Evolutionary conservation across 805 yeast species (phyloP), one percentile per base, ranked within the genome.

Genomic region (Candida pseudoglaebosa): DNA sequence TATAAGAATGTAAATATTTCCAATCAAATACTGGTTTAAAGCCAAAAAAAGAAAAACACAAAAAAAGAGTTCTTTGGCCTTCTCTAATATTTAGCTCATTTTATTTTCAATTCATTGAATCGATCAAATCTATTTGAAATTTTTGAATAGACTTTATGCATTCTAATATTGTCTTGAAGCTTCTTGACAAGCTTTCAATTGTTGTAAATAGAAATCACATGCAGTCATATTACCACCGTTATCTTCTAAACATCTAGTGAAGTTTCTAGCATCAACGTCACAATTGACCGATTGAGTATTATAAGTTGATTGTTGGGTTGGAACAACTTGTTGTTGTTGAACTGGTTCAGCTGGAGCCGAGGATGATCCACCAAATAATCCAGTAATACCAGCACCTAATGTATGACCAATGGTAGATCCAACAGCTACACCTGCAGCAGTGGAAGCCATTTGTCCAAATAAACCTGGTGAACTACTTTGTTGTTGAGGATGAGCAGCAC

Each of bases 381-480:
- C 75, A 36, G 95, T 81, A 53, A 93, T 70, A 55, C 98, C 98
- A 46, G 95, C 95, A 69, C 97, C 97, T 42, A 91, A 51, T 29
- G 97, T 88, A 75, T 93, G 99, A 46, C 99, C 99, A 39, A 91
- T 82, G 45, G 98, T 83, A 37, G 96, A 87, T 55, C 99, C 99
- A 41, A 93, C 97, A 39, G 98, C 99, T 32, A 93, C 99, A 81
- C 99, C 99, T 36, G 98, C 99, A 40, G 99, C 99, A 35, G 99
- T 93, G 34, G 95, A 75, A 28, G 98, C 98, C 99, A 93, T 93
- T 70, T 93, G 95, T 43, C 91, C 85, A 56, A 91, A 90, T 60
- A 91, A 54, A 54, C 98, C 97, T 34, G 97, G 97, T 18, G 30
- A 32, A 21, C 72, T 67, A 17, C 71, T 67, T 46, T 71, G 75